Conservation (phyloP, 306 rosid genomes). For the Casuarina glauca region DNA sequence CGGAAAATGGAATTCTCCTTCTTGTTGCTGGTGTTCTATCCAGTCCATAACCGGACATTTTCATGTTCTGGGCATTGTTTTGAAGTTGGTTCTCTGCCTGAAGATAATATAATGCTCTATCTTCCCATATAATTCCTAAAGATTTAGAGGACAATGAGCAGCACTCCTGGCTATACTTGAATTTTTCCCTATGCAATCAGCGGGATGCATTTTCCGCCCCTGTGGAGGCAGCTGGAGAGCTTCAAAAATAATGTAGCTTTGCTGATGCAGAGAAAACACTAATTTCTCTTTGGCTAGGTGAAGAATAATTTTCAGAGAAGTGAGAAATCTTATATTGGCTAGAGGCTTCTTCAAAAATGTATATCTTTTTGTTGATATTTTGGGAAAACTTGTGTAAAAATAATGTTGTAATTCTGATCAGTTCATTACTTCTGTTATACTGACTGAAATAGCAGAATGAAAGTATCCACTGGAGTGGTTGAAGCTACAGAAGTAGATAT, state of each 20-base stretch:
- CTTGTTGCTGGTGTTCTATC: slow-evolving; percentile 1
- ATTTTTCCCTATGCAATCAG: background rate
- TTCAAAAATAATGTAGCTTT: background rate
- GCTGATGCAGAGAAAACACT: background rate
- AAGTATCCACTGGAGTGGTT: slow-evolving; percentile 32
- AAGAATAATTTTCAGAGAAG: background rate
- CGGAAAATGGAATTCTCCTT: background rate
- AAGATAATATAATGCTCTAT: background rate
- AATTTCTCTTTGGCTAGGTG: background rate
- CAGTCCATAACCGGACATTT: background rate
- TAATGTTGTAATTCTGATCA: background rate
- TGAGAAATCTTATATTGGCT: background rate
- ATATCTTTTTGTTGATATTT: background rate
- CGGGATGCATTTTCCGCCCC: background rate
- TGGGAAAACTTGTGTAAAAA: background rate
- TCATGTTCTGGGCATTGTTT: background rate
- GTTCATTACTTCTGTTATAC: slow-evolving; percentile 1
- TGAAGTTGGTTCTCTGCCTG: background rate
- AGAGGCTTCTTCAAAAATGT: background rate
- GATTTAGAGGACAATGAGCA: background rate
- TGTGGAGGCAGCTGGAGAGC: background rate
- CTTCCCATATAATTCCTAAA: background rate
- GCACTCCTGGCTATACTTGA: background rate
- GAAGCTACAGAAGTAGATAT: slow-evolving; percentile 28
- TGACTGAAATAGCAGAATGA: slow-evolving; percentile 51